Evolutionary conservation across 2,329 filamentous ascomycete species (phyloP).

Genomic region (Claviceps capensis): DNA sequence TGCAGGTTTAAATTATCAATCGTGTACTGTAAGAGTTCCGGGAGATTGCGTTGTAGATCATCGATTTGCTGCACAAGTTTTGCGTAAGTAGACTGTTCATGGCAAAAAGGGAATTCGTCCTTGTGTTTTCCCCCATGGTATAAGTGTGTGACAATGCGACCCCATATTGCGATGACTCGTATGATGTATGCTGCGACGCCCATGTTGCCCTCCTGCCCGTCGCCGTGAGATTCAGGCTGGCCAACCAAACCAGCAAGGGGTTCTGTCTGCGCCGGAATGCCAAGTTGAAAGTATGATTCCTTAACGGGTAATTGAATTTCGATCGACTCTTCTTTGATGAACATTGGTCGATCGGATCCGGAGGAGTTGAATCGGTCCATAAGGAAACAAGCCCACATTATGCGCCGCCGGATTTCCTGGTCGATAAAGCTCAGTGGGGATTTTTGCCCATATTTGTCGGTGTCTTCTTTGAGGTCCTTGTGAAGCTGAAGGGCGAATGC

Average conservation of each 20-base stretch:
- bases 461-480: constrained; percentile 76
- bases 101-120: constrained; percentile 70
- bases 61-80: constrained; percentile 57
- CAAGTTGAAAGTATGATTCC: constrained; percentile 79
- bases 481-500: constrained; percentile 91
- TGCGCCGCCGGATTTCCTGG: constrained; percentile 78
- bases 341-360: constrained; percentile 81
- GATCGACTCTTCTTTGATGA: constrained; percentile 78
- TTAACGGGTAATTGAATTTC: constrained; percentile 84
- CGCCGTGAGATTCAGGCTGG: constrained; percentile 46
- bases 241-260: constrained; percentile 59
- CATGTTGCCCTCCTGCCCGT: constrained; percentile 71
- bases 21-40: constrained; percentile 58
- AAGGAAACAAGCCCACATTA: constrained; percentile 96
- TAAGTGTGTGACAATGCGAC: constrained; percentile 74
- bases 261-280: constrained; percentile 80
- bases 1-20: constrained; percentile 74
- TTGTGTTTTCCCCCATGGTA: constrained; percentile 78
- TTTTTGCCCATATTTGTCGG: constrained; percentile 42
- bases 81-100: constrained; percentile 61
- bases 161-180: constrained; percentile 76
- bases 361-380: constrained; percentile 98
- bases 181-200: constrained; percentile 87
- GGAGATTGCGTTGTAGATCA: constrained; percentile 55
- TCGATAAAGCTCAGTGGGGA: constrained; percentile 76